These are phyloP conservation scores for Boletus subcaerulescens DNA, from an alignment of 768 basidiomycete genomes.

Conservation along the genomic window DNA sequence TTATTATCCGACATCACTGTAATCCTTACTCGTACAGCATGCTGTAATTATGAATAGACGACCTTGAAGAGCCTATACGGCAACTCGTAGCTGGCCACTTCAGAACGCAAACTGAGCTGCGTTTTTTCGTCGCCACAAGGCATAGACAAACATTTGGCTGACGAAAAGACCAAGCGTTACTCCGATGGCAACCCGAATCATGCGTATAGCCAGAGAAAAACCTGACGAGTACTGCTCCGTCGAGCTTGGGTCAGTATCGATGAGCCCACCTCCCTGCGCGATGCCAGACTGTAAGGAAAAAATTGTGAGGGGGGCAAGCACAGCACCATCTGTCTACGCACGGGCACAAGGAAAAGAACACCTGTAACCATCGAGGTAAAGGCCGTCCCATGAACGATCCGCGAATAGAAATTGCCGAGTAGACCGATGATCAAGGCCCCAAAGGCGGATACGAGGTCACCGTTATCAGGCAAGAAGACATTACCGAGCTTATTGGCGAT, in stretches of 20 bases:
- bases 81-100: conserved; percentile 9
- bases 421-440: conserved; percentile 77
- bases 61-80: conserved; percentile 3
- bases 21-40: conserved; percentile 32
- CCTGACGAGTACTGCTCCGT: conserved; percentile 65
- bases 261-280: conserved; percentile 69
- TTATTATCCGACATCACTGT: conserved; percentile 23
- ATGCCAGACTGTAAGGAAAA: conserved; percentile 59
- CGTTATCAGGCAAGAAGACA: conserved; percentile 57
- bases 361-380: conserved; percentile 92
- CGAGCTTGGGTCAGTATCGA: conserved; percentile 49
- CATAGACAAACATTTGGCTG: conserved; percentile 72
- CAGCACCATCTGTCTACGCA: conserved; percentile 37
- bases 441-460: conserved; percentile 73
- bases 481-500: conserved; percentile 66
- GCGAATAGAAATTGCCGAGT: conserved; percentile 81
- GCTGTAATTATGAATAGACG: conserved; percentile 33
- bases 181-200: conserved; percentile 83
- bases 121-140: conserved; percentile 70
- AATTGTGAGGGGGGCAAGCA: conserved; percentile 14
- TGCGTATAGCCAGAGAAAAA: conserved; percentile 74
- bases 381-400: conserved; percentile 72
- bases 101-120: conserved; percentile 75
- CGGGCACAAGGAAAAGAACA: conserved; percentile 88
- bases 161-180: conserved; percentile 84